phyloP scores from a whole-genome alignment of 2,329 filamentous ascomycete genomes.

The Colletotrichum viniferum region DNA sequence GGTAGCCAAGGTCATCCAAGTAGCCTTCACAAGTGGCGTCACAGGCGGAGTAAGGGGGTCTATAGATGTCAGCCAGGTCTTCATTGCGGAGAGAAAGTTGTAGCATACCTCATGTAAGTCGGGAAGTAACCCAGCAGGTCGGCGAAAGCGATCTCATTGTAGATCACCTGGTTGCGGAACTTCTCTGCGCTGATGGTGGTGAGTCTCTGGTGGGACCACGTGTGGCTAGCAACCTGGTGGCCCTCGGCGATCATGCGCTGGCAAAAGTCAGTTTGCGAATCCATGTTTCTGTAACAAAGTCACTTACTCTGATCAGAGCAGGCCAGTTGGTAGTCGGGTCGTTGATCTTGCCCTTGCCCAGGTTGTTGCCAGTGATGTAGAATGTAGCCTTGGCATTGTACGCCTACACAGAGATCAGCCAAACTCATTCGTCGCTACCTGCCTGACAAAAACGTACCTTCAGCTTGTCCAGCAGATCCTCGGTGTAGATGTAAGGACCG shows the following conservation, averaged over 20 bases:
- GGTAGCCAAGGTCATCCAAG: conserved; percentile 35
- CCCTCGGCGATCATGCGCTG: conserved; percentile 54
- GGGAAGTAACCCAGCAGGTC: conserved; percentile 61
- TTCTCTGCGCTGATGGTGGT: conserved; percentile 16
- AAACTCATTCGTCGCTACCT: background rate
- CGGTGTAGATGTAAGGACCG: conserved; percentile 47
- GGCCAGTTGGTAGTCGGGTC: conserved; percentile 43
- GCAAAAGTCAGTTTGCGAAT: background rate
- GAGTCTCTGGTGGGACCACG: conserved; percentile 50
- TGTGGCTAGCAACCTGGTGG: conserved; percentile 66
- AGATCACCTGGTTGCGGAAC: conserved; percentile 51
- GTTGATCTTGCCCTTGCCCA: conserved; percentile 52
- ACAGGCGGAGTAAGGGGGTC: conserved; percentile 50
- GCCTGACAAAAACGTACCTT: conserved; percentile 38
- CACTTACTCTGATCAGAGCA: conserved; percentile 38
- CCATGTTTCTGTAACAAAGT: background rate
- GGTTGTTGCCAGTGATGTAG: conserved; percentile 54
- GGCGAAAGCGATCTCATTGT: conserved; percentile 59
- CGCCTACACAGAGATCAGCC: conserved; percentile 25
- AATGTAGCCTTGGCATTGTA: conserved; percentile 71
- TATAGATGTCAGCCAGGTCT: background rate
- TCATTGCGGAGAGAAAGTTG: background rate
- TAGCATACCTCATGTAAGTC: conserved; percentile 51
- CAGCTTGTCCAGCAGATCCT: conserved; percentile 42
- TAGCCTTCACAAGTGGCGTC: conserved; percentile 22